phyloP scores from a whole-genome alignment of 495 filamentous ascomycete genomes.

The Aspergillus campestris region DNA sequence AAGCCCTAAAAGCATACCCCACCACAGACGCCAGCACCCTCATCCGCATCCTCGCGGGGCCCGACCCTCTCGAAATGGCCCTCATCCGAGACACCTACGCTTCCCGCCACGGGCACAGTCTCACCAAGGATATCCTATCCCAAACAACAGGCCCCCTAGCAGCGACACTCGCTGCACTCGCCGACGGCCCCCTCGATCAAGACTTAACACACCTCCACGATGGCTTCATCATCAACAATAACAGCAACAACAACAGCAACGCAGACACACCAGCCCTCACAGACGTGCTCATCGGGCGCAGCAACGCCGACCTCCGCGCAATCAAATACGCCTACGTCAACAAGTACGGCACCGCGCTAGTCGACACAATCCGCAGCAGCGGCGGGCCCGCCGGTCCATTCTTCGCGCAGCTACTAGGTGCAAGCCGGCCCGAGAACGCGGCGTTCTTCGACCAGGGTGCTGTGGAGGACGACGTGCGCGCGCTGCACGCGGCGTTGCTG shows the following conservation, averaged over 20 bases:
- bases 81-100: slow-evolving; percentile 53
- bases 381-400: slow-evolving; percentile 70
- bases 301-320: slow-evolving; percentile 68
- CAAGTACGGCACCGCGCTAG: slow-evolving; percentile 48
- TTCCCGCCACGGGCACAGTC: slow-evolving; percentile 44
- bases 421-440: slow-evolving; percentile 57
- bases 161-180: slow-evolving; percentile 51
- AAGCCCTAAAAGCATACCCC: slow-evolving; percentile 77
- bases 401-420: slow-evolving; percentile 67
- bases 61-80: slow-evolving; percentile 59
- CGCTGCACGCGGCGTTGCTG: slow-evolving; percentile 61
- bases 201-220: slow-evolving; percentile 55
- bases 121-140: slow-evolving; percentile 57
- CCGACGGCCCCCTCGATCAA: slow-evolving; percentile 58
- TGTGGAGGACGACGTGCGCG: slow-evolving; percentile 58
- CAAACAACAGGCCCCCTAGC: slow-evolving; percentile 64
- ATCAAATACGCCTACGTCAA: slow-evolving; percentile 67
- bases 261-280: slow-evolving; percentile 74
- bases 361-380: slow-evolving; percentile 58
- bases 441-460: slow-evolving; percentile 56
- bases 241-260: slow-evolving; percentile 44
- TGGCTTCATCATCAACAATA: slow-evolving; percentile 34
- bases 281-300: slow-evolving; percentile 66
- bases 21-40: slow-evolving; percentile 61
- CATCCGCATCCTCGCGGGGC: slow-evolving; percentile 50